phyloP scores from a whole-genome alignment of 78 protist species.

The Cavenderia fasciculata region DNA sequence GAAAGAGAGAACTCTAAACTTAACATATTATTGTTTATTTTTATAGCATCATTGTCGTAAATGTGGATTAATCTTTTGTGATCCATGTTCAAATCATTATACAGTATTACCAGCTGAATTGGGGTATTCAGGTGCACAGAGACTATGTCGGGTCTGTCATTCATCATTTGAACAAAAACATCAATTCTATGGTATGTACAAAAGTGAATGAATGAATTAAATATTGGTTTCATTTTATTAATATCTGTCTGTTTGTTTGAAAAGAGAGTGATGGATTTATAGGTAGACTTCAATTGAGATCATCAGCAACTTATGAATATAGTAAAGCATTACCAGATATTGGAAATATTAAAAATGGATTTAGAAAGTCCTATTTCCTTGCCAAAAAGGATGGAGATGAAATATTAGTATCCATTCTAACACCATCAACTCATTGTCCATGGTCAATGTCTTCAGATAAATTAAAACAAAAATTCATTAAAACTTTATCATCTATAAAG shows the following conservation, averaged over 20 bases:
- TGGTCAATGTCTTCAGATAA: slow-evolving; percentile 69
- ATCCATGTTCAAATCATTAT: slow-evolving; percentile 60
- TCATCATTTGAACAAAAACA: slow-evolving; percentile 58
- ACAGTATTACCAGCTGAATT: slow-evolving; percentile 50
- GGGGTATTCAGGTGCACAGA: slow-evolving; percentile 64
- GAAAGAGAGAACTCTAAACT: too few species aligned
- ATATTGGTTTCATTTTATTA: not conserved
- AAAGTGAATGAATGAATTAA: not conserved
- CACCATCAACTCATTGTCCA: slow-evolving; percentile 61
- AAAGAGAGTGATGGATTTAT: slow-evolving; percentile 53
- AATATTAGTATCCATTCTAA: not conserved
- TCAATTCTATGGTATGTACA: slow-evolving; percentile 36
- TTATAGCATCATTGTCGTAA: slow-evolving; percentile 70
- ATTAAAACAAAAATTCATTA: slow-evolving; percentile 23
- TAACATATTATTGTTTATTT: not conserved
- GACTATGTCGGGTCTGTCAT: slow-evolving; percentile 46
- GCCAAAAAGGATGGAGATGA: not conserved
- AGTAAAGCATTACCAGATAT: slow-evolving; percentile 32
- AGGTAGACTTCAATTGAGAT: slow-evolving; percentile 57
- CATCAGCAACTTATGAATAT: slow-evolving; percentile 67
- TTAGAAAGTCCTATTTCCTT: slow-evolving; percentile 59
- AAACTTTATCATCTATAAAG: slow-evolving; percentile 20
- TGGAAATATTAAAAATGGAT: slow-evolving; percentile 55
- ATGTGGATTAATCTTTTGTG: slow-evolving; percentile 71
- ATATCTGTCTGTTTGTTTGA: not conserved